Conservation (phyloP, 2,329 filamentous ascomycete species). For the Aspergillus sp. region DNA sequence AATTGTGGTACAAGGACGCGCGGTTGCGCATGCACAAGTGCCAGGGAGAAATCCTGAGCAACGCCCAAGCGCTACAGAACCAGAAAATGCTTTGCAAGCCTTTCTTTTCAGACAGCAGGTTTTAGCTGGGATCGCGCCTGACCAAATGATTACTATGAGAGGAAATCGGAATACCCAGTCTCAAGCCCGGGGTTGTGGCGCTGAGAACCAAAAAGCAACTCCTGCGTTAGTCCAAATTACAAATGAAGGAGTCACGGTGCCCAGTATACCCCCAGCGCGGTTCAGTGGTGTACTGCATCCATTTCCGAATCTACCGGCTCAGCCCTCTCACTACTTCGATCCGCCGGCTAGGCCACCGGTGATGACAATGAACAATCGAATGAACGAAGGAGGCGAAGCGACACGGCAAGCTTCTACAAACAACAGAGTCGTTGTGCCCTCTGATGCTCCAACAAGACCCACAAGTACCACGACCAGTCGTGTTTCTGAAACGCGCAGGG, state of each 20-base stretch:
- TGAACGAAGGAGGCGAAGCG: too few relatives aligned
- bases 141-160: slow-evolving; percentile 17
- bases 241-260: slow-evolving; percentile 12
- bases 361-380: neutral
- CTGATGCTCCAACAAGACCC: too few relatives aligned
- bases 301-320: neutral
- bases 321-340: neutral
- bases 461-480: too few relatives aligned
- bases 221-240: slow-evolving; percentile 15
- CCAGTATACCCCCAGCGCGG: slow-evolving; percentile 15
- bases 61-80: neutral
- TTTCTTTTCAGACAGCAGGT: slow-evolving; percentile 25
- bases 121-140: slow-evolving; percentile 19
- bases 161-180: neutral
- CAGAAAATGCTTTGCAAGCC: slow-evolving; percentile 13
- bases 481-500: too few relatives aligned
- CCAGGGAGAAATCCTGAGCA: neutral
- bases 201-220: neutral
- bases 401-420: too few relatives aligned
- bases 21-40: neutral
- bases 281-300: slow-evolving; percentile 13
- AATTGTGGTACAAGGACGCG: neutral
- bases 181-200: neutral
- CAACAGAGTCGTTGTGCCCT: too few relatives aligned
- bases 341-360: neutral